Percentiles rank a stretch among this genome's conserved stretches.
Conservation (phyloP, 129 eudicot genomes). For the Cynara cardunculus region DNA sequence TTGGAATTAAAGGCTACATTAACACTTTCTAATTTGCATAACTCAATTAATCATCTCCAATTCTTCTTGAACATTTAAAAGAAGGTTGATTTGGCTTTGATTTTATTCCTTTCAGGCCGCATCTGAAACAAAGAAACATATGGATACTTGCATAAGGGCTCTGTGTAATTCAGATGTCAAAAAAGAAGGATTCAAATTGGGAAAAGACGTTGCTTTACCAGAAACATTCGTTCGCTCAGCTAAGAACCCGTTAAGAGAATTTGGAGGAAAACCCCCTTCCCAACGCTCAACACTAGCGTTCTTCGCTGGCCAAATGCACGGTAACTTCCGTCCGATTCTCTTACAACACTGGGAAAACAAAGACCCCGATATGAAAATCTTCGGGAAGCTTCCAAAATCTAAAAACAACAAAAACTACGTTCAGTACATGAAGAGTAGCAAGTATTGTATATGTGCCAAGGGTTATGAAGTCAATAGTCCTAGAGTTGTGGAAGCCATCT, state of each 20-base stretch:
- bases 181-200: conserved; percentile 73
- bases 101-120: conserved; percentile 61
- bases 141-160: conserved; percentile 69
- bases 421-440: conserved; percentile 64
- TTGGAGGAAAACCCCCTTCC: conserved; percentile 65
- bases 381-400: conserved; percentile 39
- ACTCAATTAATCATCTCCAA: too few species aligned
- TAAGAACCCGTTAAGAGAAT: conserved; percentile 38
- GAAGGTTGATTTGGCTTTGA: background rate
- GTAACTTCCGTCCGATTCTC: conserved; percentile 53
- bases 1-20: too few species aligned
- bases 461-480: conserved; percentile 89
- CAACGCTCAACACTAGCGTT: conserved; percentile 62
- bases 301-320: conserved; percentile 87
- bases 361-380: conserved; percentile 74
- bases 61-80: background rate
- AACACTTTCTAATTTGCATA: too few species aligned
- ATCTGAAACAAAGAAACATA: conserved; percentile 40
- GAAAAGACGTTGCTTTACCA: conserved; percentile 87
- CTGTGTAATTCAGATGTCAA: conserved; percentile 78
- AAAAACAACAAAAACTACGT: conserved; percentile 36
- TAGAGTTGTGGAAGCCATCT: conserved; percentile 74
- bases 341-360: conserved; percentile 63
- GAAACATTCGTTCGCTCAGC: conserved; percentile 56
- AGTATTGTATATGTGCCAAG: conserved; percentile 71